Evolutionary conservation across 371 early-diverging fungal genomes (phyloP).

Genomic region (Mucor lusitanicus): DNA sequence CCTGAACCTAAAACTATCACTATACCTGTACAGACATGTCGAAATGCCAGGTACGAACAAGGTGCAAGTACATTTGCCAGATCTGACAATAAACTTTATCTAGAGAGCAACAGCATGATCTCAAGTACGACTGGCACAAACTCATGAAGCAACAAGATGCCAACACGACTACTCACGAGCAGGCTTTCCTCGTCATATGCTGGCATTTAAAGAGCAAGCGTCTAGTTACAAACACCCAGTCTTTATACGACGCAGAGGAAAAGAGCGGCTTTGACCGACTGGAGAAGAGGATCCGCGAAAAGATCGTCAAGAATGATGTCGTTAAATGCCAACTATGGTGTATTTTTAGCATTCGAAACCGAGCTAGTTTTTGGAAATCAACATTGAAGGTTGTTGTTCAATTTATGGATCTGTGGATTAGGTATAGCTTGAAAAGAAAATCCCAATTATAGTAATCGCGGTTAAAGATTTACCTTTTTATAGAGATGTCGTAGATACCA

Average conservation of each 20-base stretch:
- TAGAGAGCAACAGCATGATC: not conserved
- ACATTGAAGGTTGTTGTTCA: constrained; percentile 28
- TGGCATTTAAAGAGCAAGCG: constrained; percentile 1
- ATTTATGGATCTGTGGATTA: constrained; percentile 38
- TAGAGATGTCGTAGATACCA: constrained; percentile 19
- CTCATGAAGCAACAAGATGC: not conserved
- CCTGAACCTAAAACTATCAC: not conserved
- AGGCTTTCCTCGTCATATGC: constrained; percentile 19
- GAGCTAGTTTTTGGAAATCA: constrained; percentile 25
- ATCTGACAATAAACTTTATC: not conserved
- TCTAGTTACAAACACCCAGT: not conserved
- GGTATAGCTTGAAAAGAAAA: constrained; percentile 10
- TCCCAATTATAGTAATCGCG: not conserved
- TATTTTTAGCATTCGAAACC: constrained; percentile 4
- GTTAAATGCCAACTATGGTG: constrained; percentile 20
- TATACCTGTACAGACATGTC: not conserved
- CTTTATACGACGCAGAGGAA: not conserved
- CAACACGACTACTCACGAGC: constrained; percentile 4
- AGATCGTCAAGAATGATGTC: not conserved
- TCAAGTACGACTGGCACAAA: not conserved
- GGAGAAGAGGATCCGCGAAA: not conserved
- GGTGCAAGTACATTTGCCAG: not conserved
- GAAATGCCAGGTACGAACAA: not conserved
- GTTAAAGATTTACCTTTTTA: not conserved
- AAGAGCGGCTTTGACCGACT: not conserved